phyloP scores from a whole-genome alignment of 2,329 filamentous ascomycete genomes.

The Fusarium sp. region DNA sequence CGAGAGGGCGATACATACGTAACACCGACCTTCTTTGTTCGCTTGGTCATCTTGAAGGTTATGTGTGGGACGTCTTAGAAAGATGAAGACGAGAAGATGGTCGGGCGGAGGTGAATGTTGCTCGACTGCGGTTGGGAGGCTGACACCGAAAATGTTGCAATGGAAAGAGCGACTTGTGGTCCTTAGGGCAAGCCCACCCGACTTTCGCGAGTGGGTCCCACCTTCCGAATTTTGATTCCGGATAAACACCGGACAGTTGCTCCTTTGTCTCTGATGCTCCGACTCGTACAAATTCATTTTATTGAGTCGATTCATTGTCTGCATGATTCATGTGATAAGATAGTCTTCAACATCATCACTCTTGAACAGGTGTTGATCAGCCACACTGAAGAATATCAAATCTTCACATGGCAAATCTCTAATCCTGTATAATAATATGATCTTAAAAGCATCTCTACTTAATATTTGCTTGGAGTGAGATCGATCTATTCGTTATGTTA shows the following conservation, averaged over 20 bases:
- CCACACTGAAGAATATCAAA: not conserved
- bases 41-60: constrained; percentile 86
- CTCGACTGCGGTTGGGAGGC: constrained; percentile 48
- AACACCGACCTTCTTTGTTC: constrained; percentile 97
- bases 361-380: not conserved
- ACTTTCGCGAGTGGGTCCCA: constrained; percentile 44
- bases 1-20: constrained; percentile 63
- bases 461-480: not conserved
- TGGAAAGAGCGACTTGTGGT: constrained; percentile 52
- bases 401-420: not conserved
- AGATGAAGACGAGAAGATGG: constrained; percentile 51
- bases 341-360: not conserved
- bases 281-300: constrained; percentile 1
- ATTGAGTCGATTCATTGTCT: not conserved
- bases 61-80: constrained; percentile 53
- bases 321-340: constrained; percentile 25
- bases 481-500: not conserved
- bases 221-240: constrained; percentile 30
- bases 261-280: not conserved
- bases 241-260: constrained; percentile 75
- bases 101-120: constrained; percentile 49
- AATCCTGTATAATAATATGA: not conserved
- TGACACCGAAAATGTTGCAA: constrained; percentile 50
- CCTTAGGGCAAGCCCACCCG: constrained; percentile 58
- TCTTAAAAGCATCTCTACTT: not conserved